Evolutionary conservation across 768 basidiomycete genomes (phyloP), one percentile per base, ranked within the genome.

Genomic region (Erythrobasidium yunnanense): DNA sequence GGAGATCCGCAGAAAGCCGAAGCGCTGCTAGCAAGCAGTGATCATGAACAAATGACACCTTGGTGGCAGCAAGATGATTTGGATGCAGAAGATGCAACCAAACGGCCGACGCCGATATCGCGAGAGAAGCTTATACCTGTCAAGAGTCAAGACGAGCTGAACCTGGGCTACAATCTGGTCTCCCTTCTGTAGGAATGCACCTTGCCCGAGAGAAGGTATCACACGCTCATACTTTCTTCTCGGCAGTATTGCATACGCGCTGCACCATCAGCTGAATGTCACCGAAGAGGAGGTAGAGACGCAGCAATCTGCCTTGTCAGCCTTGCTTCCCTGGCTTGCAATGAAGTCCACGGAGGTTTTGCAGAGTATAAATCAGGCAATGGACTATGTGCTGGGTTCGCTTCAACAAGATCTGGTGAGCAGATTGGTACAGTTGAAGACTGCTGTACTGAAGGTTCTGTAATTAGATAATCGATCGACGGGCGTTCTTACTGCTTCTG

Each of bases 101-200:
- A 33, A 25, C 54, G 11, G 27, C 60, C 60, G 11, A 20, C 2
- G n/a, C 23, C 60, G 23, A 20, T 63, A 30, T 49, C 60, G 5
- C 7, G 2, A 32, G 32, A 27, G 2, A 63, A 50, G 60, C 47
- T 50, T 8, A 25, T 51, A 25, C 47, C 35, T 20, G 27, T 47
- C n/a, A 30, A 23, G 11, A 51, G 49, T 25, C 17, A 13, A 13
- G 49, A 51, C 17, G 49, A 27, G 29, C 27, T 47, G 60, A 25
- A 27, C 7, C 49, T 63, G 7, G 18, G 11, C 15, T 51, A 50
- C 60, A 63, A 63, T 25, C 15, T 63, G 45, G 5, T 51, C 2
- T 46, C 60, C n/a, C 32, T 63, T 2, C 60, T 63, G 60, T 63
- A 52, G 29, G 60, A 29, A 29, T 35, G n/a, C n/a, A n/a, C n/a